Conservation (phyloP, 2,329 filamentous ascomycete species). For the Plenodomus biglobosus region DNA sequence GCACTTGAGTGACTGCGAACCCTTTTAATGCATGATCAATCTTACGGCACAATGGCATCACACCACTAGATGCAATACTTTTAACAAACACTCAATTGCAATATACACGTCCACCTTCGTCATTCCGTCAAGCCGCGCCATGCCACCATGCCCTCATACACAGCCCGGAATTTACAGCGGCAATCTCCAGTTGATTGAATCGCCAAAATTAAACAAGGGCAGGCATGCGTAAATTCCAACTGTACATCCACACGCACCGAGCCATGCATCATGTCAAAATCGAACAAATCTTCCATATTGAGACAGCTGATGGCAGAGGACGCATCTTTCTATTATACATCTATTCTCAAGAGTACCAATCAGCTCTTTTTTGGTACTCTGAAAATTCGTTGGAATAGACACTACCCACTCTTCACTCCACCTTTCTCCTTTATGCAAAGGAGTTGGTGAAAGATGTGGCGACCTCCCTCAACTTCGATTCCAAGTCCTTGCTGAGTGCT, state of each 20-base stretch:
- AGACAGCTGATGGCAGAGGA: conserved; percentile 44
- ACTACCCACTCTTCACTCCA: conserved; percentile 41
- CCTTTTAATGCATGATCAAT: too few relatives aligned
- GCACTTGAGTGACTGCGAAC: too few relatives aligned
- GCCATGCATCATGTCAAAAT: too few relatives aligned
- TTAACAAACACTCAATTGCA: conserved; percentile 15
- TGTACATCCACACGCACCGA: too few relatives aligned
- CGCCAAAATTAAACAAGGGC: too few relatives aligned
- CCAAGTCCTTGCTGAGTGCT: conserved; percentile 90
- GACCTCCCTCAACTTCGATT: conserved; percentile 77
- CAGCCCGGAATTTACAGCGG: too few relatives aligned
- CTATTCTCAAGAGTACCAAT: conserved; percentile 40
- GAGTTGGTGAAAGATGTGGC: conserved; percentile 86
- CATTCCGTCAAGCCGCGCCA: conserved; percentile 1
- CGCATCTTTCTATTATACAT: conserved; percentile 47
- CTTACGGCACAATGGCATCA: neutral
- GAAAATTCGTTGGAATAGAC: conserved; percentile 39
- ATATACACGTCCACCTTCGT: conserved; percentile 7
- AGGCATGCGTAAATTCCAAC: too few relatives aligned
- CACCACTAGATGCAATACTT: neutral
- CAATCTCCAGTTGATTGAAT: too few relatives aligned
- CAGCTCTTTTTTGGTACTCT: conserved; percentile 42
- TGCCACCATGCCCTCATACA: too few relatives aligned
- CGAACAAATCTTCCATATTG: conserved; percentile 37
- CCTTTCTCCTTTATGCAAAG: conserved; percentile 62